Evolutionary conservation across 2,329 filamentous ascomycete genomes (phyloP).

Genomic region (Rugonectria rugulosa): DNA sequence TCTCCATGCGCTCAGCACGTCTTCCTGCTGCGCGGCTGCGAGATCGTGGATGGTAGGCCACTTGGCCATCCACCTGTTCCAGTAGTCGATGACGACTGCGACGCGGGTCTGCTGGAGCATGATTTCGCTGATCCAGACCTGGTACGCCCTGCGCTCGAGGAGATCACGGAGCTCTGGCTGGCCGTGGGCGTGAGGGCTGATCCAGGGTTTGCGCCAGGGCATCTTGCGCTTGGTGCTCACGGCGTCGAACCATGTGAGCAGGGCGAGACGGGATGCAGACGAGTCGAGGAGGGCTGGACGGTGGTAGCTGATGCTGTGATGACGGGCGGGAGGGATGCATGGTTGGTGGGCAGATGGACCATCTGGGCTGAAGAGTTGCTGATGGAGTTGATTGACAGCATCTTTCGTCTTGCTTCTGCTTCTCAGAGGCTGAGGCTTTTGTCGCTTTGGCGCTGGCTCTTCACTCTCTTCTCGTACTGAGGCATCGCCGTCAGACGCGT

Average conservation of each 20-base stretch:
- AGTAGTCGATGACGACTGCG: slow-evolving; percentile 67
- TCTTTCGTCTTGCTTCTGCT: slow-evolving; percentile 26
- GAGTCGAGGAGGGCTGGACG: slow-evolving; percentile 56
- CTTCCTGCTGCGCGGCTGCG: slow-evolving; percentile 59
- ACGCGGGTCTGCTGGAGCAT: slow-evolving; percentile 74
- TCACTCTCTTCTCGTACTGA: slow-evolving; percentile 25
- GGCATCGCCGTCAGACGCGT: slow-evolving; percentile 36
- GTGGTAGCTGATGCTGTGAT: slow-evolving; percentile 56
- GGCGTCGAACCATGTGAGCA: slow-evolving; percentile 61
- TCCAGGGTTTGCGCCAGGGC: slow-evolving; percentile 68
- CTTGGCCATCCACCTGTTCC: slow-evolving; percentile 66
- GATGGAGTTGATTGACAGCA: slow-evolving; percentile 22
- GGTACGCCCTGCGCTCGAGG: slow-evolving; percentile 65
- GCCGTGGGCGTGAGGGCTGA: slow-evolving; percentile 48
- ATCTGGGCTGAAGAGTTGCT: slow-evolving; percentile 24
- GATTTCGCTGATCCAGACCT: slow-evolving; percentile 73
- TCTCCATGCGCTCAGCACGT: slow-evolving; percentile 66
- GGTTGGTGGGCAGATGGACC: slow-evolving; percentile 4
- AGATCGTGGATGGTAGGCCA: slow-evolving; percentile 68
- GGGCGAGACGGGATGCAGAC: slow-evolving; percentile 40
- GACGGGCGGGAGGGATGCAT: slow-evolving; percentile 32
- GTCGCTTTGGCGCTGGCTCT: slow-evolving; percentile 31
- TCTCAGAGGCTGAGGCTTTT: slow-evolving; percentile 29
- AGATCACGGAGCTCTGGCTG: slow-evolving; percentile 48
- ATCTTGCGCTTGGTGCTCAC: slow-evolving; percentile 57